Evolutionary conservation across 352 stramenopile genomes (phyloP).

Genomic region (Ochromonadaceae sp.): DNA sequence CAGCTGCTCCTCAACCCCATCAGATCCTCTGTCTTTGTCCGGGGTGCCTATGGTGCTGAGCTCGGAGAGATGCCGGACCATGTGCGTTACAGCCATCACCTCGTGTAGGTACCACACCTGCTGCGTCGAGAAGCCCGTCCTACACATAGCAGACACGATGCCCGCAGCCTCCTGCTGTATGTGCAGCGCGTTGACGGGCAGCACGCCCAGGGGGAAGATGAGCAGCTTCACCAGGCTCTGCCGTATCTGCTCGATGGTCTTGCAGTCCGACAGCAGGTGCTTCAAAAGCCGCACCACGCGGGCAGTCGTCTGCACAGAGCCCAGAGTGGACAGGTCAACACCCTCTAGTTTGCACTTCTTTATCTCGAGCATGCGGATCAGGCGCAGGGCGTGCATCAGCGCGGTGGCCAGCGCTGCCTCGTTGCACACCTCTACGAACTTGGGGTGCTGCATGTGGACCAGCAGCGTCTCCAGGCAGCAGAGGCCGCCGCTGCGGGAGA

Average conservation of each 20-base stretch:
- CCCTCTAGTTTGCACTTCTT: no score
- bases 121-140: slow-evolving; percentile 6
- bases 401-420: neutral
- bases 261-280: neutral
- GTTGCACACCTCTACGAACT: neutral
- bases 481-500: neutral
- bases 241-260: slow-evolving; percentile 6
- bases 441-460: neutral
- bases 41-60: neutral
- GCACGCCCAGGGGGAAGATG: neutral
- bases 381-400: neutral
- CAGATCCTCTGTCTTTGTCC: no score
- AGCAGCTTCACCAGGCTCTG: neutral
- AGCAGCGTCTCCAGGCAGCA: neutral
- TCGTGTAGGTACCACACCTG: slow-evolving; percentile 14
- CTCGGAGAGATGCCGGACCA: neutral
- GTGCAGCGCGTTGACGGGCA: neutral
- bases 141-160: neutral
- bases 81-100: neutral
- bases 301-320: neutral
- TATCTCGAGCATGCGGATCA: slow-evolving; percentile 8
- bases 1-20: no score
- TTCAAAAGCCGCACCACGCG: neutral
- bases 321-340: no score
- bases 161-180: neutral